phyloP scores from a whole-genome alignment of 352 stramenopile species.

The Phytophthora quininea region DNA sequence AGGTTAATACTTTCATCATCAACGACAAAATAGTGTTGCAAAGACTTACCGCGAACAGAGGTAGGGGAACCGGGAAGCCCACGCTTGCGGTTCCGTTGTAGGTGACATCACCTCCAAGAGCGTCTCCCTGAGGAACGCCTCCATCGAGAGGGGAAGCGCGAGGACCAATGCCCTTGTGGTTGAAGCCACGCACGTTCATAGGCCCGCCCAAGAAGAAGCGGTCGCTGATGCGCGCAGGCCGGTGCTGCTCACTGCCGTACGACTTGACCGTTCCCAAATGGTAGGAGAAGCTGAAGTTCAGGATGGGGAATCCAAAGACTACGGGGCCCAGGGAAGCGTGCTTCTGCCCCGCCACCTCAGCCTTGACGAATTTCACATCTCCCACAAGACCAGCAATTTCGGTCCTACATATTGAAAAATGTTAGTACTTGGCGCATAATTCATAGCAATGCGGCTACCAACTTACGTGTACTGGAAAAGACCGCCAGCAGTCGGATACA shows the following conservation, averaged over 20 bases:
- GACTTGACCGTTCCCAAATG: slow-evolving; percentile 81
- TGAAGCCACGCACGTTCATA: slow-evolving; percentile 90
- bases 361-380: slow-evolving; percentile 91
- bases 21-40: no score
- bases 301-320: slow-evolving; percentile 69
- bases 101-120: slow-evolving; percentile 89
- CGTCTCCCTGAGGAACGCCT: slow-evolving; percentile 81
- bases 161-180: slow-evolving; percentile 90
- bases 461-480: slow-evolving; percentile 88
- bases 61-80: slow-evolving; percentile 86
- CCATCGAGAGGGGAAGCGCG: slow-evolving; percentile 87
- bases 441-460: background rate
- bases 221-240: slow-evolving; percentile 90
- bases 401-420: slow-evolving; percentile 39
- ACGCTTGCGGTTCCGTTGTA: slow-evolving; percentile 87
- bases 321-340: slow-evolving; percentile 71
- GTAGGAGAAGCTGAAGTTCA: slow-evolving; percentile 86
- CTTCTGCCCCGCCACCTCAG: slow-evolving; percentile 85
- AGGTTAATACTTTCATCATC: no score
- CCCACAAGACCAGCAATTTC: slow-evolving; percentile 88
- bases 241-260: slow-evolving; percentile 73
- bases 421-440: background rate
- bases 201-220: slow-evolving; percentile 92
- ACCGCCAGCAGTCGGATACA: slow-evolving; percentile 87
- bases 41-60: slow-evolving; percentile 78